phyloP scores from a whole-genome alignment of 129 eudicot genomes.

The Chrysanthemum makinoi region DNA sequence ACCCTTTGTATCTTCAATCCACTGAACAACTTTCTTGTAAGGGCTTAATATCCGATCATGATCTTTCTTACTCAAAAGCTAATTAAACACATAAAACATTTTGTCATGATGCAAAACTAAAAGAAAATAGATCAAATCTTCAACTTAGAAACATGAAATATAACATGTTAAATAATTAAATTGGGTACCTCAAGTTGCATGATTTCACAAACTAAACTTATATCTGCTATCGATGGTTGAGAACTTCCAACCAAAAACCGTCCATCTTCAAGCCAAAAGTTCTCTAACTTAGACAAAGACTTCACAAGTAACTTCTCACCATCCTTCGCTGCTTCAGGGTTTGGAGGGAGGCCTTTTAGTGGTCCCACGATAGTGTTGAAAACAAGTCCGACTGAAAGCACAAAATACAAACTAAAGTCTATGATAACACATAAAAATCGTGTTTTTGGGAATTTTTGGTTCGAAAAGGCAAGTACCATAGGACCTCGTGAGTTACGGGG shows the following conservation, averaged over 20 bases:
- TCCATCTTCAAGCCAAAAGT: slow-evolving; percentile 68
- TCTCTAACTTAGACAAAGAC: slow-evolving; percentile 60
- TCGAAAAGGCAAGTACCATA: too few species aligned
- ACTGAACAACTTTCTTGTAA: slow-evolving; percentile 64
- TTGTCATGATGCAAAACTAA: neutral
- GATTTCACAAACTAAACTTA: slow-evolving; percentile 76
- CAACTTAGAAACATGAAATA: too few species aligned
- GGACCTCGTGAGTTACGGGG: too few species aligned
- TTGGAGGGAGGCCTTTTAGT: slow-evolving; percentile 34
- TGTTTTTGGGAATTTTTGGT: too few species aligned
- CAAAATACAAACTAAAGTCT: neutral
- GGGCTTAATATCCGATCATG: slow-evolving; percentile 60
- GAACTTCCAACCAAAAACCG: slow-evolving; percentile 62
- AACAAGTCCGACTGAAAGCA: slow-evolving; percentile 46
- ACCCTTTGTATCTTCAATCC: slow-evolving; percentile 68
- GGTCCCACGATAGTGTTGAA: slow-evolving; percentile 46
- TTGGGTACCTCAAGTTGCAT: slow-evolving; percentile 77
- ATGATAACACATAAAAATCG: neutral
- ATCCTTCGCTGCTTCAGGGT: slow-evolving; percentile 57
- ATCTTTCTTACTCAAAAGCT: slow-evolving; percentile 56
- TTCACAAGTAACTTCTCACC: slow-evolving; percentile 47
- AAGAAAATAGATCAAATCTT: neutral
- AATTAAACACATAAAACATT: neutral
- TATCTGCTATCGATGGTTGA: slow-evolving; percentile 86
- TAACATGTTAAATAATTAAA: neutral